Evolutionary conservation across 1,284 basidiomycete species (phyloP), one percentile per base, ranked within the genome.

Genomic region (Cryptococcus hybrid): DNA sequence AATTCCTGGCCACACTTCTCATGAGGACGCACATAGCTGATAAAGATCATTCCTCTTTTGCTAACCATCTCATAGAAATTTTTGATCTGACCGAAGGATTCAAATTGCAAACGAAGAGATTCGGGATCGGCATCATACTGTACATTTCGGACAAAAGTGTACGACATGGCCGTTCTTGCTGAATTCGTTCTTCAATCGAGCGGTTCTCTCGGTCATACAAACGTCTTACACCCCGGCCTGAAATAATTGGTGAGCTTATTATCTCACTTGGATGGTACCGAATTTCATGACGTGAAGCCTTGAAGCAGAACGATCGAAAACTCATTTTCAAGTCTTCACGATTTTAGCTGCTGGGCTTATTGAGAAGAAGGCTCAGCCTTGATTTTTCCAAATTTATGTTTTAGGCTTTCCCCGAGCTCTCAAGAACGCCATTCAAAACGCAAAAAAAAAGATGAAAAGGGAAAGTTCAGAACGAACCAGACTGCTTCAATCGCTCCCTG

Each of bases 11-110:
- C 50, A 49, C n/a, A 38, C 30, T 30, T 30, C 30, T 30, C 30
- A 30, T 30, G 30, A 39, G 43, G n/a, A 18, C 92, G 84, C 80
- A 96, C 93, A 74, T 90, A 99, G 53, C 94, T 98, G 54, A 98
- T 88, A 78, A 99, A 99, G 5, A 95, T 89, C 88, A 99, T 94
- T 15, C 95, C 95, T 59, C 95, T 85, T 38, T 90, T 94, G 51
- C 86, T 84, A 61, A 97, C 90, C 37, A 97, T 81, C 77, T 99
- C 95, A 75, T 96, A 98, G 77, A 94, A 97, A 1, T 90, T 94
- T 79, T 92, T 92, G 80, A 98, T 90, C 73, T 94, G 91, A 58
- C 95, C 95, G 75, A 90, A 90, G 59, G 88, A 86, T 77, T 91
- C 89, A 78, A 98, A 99, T 54, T 86, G 84, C 40, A 82, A 82